Conservation (phyloP, 2,329 filamentous ascomycete species). For the Colletotrichum ledebouriae region DNA sequence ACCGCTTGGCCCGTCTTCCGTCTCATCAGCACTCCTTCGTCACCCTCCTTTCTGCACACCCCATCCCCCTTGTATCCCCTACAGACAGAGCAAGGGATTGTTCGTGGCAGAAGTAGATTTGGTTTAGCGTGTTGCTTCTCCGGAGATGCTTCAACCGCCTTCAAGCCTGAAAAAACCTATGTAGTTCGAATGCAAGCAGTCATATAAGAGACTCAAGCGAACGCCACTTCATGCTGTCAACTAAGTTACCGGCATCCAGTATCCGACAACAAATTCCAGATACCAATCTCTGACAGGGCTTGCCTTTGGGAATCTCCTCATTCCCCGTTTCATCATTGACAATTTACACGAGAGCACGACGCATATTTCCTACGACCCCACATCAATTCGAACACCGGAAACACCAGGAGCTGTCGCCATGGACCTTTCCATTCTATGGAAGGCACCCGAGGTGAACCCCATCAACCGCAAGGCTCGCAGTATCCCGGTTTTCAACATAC, state of each 20-base stretch:
- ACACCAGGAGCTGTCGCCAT: constrained; percentile 44
- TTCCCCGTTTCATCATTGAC: background rate
- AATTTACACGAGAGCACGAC: background rate
- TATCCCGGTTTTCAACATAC: constrained; percentile 82
- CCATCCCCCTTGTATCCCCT: constrained; percentile 35
- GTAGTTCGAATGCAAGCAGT: constrained; percentile 11
- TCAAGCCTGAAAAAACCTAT: constrained; percentile 11
- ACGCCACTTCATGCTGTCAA: background rate
- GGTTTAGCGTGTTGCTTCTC: constrained; percentile 34
- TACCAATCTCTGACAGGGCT: background rate
- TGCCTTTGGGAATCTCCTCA: background rate
- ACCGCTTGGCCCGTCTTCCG: constrained; percentile 31
- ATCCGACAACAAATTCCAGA: constrained; percentile 6
- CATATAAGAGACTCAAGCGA: constrained; percentile 34
- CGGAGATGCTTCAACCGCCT: constrained; percentile 40
- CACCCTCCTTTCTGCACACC: constrained; percentile 6
- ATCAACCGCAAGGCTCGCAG: constrained; percentile 86
- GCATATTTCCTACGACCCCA: background rate
- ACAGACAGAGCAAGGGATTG: constrained; percentile 33
- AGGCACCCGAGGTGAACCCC: constrained; percentile 81
- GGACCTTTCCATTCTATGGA: constrained; percentile 58
- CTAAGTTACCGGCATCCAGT: background rate
- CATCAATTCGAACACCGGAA: background rate
- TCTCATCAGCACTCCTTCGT: constrained; percentile 24
- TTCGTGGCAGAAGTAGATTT: constrained; percentile 36